Evolutionary conservation across 805 yeast species (phyloP).

Genomic region (Candida lessepsii): DNA sequence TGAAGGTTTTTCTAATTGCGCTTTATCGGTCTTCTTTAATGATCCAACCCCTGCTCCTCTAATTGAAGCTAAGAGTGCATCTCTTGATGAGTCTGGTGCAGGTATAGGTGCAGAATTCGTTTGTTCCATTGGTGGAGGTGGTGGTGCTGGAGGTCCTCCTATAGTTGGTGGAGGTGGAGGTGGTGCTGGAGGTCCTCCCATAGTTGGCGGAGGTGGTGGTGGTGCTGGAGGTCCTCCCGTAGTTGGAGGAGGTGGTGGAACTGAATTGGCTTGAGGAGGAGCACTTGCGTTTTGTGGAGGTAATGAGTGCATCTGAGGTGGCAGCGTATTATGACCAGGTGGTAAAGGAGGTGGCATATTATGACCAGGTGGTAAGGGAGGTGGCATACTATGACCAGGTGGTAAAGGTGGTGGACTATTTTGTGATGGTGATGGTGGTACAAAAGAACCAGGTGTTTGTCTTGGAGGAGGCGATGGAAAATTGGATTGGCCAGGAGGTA

Average conservation of each 20-base stretch:
- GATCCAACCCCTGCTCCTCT: slow-evolving; percentile 73
- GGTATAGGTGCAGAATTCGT: slow-evolving; percentile 32
- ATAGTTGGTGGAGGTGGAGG: slow-evolving; percentile 23
- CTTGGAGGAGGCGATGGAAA: slow-evolving; percentile 13
- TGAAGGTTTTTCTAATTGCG: slow-evolving; percentile 78
- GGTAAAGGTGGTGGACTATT: slow-evolving; percentile 11
- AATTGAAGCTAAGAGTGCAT: slow-evolving; percentile 83
- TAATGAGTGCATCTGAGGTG: slow-evolving; percentile 20
- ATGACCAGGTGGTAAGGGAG: slow-evolving; percentile 2
- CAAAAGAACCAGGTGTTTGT: too few species aligned
- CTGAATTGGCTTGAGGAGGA: slow-evolving; percentile 11
- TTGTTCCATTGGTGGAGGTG: slow-evolving; percentile 35
- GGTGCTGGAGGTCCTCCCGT: slow-evolving; percentile 30
- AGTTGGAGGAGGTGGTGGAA: slow-evolving; percentile 24
- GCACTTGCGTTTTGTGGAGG: slow-evolving; percentile 31
- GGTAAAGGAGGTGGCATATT: slow-evolving; percentile 19
- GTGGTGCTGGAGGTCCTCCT: slow-evolving; percentile 23
- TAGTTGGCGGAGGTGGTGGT: slow-evolving; percentile 19
- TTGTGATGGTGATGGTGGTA: slow-evolving; percentile 10
- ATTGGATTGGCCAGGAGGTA: background rate
- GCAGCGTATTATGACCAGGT: slow-evolving; percentile 23
- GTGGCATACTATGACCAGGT: background rate
- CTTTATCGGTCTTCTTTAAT: slow-evolving; percentile 76
- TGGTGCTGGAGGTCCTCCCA: slow-evolving; percentile 26
- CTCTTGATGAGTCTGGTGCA: slow-evolving; percentile 56